Base-by-base conservation (phyloP, 768 basidiomycete species). In the Suillus clintonianus region DNA sequence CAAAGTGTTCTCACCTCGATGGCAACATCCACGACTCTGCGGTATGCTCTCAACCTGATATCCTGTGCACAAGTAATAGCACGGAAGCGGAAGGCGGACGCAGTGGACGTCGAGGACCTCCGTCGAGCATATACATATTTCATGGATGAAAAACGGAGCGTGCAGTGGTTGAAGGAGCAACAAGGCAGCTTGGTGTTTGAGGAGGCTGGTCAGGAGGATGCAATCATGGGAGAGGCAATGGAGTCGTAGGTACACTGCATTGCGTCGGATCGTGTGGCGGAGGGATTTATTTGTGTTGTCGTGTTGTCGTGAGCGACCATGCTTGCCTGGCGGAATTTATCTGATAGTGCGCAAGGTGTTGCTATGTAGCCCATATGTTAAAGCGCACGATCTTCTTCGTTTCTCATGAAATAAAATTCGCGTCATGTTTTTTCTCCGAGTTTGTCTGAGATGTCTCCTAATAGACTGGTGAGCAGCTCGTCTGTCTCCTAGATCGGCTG, bases 11-110 rank as follows among this genome's bases (percentile, higher is more conserved):
- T 99, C 39, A 92, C 94, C 3, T 85, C 88, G 2, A 97, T 99
- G 87, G 95, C 94, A 1, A 78, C 82, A 65, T 87, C 94, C 67
- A 96, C 97, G 7, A 97, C 95, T 0, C 82, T 99, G 45, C 90
- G 97, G 62, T 99, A 97, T 72, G 92, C 94, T 0, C 85, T 99
- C 50, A 97, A 99, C 78, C 81, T 98, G 62, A 99, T 99, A 67
- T 95, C 96, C 1, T 95, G 94, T 55, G 93, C 92, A 0, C 89
- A 93, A 67, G 86, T 97, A 51, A 81, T 97, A 19, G 92, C 97
- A 7, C 83, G 86, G 65, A 90, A 94, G 71, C 86, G 97, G 36
- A 95, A 94, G 68, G 81, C 86, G 10, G 89, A 89, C 60, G 80
- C 82, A 37, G 95, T 99, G 11, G 93, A 90, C 45, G 90, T 93